Evolutionary conservation across 2,329 filamentous ascomycete genomes (phyloP).

Genomic region (Coniochaeta prunicola): DNA sequence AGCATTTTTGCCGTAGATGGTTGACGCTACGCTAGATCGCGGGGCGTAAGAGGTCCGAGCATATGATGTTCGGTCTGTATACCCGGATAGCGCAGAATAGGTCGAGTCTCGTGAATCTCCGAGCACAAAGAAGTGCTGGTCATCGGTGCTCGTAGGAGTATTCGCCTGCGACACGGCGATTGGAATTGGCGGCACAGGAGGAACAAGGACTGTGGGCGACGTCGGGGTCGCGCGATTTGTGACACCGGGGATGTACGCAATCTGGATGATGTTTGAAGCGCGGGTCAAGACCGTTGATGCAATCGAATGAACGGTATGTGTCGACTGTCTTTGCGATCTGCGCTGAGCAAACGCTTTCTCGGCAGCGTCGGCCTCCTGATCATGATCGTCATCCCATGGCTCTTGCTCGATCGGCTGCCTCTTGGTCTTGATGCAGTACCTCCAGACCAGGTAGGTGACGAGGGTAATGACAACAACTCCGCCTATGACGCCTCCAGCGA

Average conservation of each 20-base stretch:
- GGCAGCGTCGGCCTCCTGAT: slow-evolving; percentile 33
- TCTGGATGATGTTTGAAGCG: slow-evolving; percentile 98
- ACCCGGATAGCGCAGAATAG: slow-evolving; percentile 69
- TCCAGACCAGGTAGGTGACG: slow-evolving; percentile 75
- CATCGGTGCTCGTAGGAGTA: slow-evolving; percentile 53
- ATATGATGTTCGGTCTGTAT: slow-evolving; percentile 54
- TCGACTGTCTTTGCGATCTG: slow-evolving; percentile 64
- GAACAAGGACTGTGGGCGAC: slow-evolving; percentile 74
- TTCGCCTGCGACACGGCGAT: slow-evolving; percentile 52
- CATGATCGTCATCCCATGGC: slow-evolving; percentile 50
- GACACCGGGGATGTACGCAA: slow-evolving; percentile 96
- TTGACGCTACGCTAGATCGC: slow-evolving; percentile 77
- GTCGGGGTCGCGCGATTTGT: slow-evolving; percentile 83
- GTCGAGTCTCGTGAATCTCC: slow-evolving; percentile 86
- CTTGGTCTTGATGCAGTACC: slow-evolving; percentile 77
- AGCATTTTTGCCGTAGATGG: slow-evolving; percentile 87
- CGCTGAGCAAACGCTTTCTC: slow-evolving; percentile 46
- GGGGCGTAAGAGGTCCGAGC: slow-evolving; percentile 52
- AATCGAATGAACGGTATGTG: slow-evolving; percentile 82
- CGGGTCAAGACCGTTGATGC: slow-evolving; percentile 92
- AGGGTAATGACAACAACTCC: slow-evolving; percentile 71
- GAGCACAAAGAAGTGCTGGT: slow-evolving; percentile 91
- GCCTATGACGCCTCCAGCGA: slow-evolving; percentile 86
- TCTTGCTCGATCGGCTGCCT: slow-evolving; percentile 52
- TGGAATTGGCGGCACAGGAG: slow-evolving; percentile 91